A percentile compares a stretch with the other conserved stretches of the same genome.
phyloP scores from a whole-genome alignment of 768 basidiomycete genomes.

The Suillus subluteus region DNA sequence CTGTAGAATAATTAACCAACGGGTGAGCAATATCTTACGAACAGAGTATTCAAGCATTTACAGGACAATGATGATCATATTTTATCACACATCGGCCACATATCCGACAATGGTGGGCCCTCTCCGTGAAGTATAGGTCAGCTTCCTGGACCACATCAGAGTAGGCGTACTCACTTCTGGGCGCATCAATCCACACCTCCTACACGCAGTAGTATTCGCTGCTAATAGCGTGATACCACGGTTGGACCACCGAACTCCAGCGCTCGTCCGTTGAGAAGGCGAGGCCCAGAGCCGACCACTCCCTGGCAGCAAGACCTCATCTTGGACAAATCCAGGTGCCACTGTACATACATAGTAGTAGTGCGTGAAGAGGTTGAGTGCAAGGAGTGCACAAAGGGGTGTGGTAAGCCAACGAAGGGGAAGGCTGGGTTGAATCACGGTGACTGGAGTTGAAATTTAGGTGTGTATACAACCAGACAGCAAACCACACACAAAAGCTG shows the following conservation, averaged over 20 bases:
- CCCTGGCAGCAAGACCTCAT: constrained; percentile 47
- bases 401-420: constrained; percentile 60
- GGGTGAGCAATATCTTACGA: constrained; percentile 12
- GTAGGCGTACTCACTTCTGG: constrained; percentile 67
- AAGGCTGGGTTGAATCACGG: constrained; percentile 72
- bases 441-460: constrained; percentile 54
- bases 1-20: constrained; percentile 26
- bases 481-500: constrained; percentile 73
- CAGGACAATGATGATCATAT: constrained; percentile 91
- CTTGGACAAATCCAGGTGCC: constrained; percentile 78
- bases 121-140: constrained; percentile 47
- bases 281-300: constrained; percentile 62
- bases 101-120: constrained; percentile 91
- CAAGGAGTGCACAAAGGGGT: constrained; percentile 75
- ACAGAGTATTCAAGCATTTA: constrained; percentile 43
- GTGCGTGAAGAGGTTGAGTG: constrained; percentile 74
- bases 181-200: constrained; percentile 66
- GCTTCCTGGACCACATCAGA: constrained; percentile 10
- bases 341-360: constrained; percentile 88
- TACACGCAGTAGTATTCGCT: constrained; percentile 62
- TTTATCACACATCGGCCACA: constrained; percentile 90
- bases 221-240: constrained; percentile 51
- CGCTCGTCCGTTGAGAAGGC: constrained; percentile 26
- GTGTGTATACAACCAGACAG: constrained; percentile 1
- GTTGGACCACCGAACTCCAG: constrained; percentile 54